phyloP scores from a whole-genome alignment of 1,284 basidiomycete species.

The Anthracocystis walkeri region DNA sequence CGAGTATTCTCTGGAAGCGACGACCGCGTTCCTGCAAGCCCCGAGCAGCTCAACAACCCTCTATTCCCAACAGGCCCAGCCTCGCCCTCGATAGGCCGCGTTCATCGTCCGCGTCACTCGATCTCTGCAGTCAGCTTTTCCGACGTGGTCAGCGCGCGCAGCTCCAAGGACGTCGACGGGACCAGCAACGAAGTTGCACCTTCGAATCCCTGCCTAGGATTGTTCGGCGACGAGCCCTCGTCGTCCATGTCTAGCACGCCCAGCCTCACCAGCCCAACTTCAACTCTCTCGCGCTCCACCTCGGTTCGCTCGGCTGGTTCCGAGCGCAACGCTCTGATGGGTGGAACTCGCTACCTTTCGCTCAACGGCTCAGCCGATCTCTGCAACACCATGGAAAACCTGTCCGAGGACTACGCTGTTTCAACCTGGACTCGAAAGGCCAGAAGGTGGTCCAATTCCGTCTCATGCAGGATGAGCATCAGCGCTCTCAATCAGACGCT shows the following conservation, averaged over 20 bases:
- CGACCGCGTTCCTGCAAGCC: constrained; percentile 13
- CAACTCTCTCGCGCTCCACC: constrained; percentile 38
- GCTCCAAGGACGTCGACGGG: neutral
- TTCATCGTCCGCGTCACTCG: constrained; percentile 13
- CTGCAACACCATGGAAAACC: constrained; percentile 6
- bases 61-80: constrained; percentile 8
- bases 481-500: constrained; percentile 38
- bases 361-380: constrained; percentile 35
- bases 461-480: constrained; percentile 47
- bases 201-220: neutral
- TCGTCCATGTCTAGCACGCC: constrained; percentile 42
- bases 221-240: constrained; percentile 5
- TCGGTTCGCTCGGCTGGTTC: constrained; percentile 34
- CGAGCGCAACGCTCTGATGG: constrained; percentile 18
- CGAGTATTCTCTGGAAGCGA: constrained; percentile 35
- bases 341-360: constrained; percentile 24
- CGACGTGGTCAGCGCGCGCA: constrained; percentile 4
- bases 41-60: constrained; percentile 12
- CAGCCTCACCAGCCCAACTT: constrained; percentile 35
- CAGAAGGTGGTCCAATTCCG: constrained; percentile 40
- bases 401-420: constrained; percentile 10
- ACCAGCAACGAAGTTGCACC: neutral
- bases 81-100: constrained; percentile 17
- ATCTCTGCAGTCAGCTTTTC: neutral
- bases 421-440: constrained; percentile 35